Conservation (phyloP, 2,329 filamentous ascomycete genomes). For the Arthrobotrys pseudoclavata region DNA sequence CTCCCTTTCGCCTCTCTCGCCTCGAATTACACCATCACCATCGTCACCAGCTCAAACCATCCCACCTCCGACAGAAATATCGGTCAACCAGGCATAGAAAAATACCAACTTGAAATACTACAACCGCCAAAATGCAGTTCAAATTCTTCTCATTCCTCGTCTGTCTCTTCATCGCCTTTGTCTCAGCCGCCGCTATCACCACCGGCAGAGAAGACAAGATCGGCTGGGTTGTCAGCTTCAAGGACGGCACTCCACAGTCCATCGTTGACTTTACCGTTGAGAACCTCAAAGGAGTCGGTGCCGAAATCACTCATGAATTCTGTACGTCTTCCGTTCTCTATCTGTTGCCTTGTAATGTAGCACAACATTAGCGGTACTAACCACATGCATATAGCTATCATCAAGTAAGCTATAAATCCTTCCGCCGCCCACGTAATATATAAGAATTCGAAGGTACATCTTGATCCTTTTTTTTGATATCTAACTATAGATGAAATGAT, state of each 20-base stretch:
- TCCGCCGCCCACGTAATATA: too few species aligned
- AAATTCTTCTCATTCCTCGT: constrained; percentile 44
- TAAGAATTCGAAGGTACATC: too few species aligned
- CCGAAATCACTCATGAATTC: constrained; percentile 35
- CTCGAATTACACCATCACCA: constrained; percentile 6
- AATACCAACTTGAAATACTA: background rate
- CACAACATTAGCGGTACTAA: constrained; percentile 10
- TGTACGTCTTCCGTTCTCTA: constrained; percentile 27
- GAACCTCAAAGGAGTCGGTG: constrained; percentile 32
- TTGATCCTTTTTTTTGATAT: background rate
- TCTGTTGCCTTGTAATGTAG: background rate
- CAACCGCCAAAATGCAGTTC: constrained; percentile 43
- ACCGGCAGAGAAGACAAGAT: constrained; percentile 14
- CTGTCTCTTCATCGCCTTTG: constrained; percentile 39
- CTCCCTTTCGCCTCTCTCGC: background rate
- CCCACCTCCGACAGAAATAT: background rate
- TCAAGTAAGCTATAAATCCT: constrained; percentile 28
- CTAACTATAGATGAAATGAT: background rate
- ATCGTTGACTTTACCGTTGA: constrained; percentile 26
- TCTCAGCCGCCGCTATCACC: constrained; percentile 25
- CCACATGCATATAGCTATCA: constrained; percentile 23
- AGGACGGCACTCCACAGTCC: constrained; percentile 25
- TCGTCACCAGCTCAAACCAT: background rate
- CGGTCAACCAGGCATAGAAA: background rate
- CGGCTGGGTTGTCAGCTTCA: constrained; percentile 46